Conservation (phyloP, 2,329 filamentous ascomycete species). For the Neonectria coccinea region DNA sequence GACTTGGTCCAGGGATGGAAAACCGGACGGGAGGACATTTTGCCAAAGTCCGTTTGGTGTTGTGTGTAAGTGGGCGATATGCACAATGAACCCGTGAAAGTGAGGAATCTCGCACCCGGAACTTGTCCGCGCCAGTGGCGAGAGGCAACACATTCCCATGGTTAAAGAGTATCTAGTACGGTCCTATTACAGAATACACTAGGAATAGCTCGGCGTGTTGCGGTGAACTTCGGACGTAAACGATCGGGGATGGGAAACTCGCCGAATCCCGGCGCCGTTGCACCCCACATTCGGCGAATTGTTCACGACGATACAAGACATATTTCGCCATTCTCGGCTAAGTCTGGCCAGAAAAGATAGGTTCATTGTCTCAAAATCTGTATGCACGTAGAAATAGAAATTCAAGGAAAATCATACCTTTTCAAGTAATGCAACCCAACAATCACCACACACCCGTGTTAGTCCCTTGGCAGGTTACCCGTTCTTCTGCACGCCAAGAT, state of each 20-base stretch:
- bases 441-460: too few species aligned
- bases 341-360: neutral
- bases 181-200: too few species aligned
- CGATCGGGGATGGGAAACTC: neutral
- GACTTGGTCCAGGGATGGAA: conserved; percentile 25
- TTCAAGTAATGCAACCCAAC: too few species aligned
- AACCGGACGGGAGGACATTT: conserved; percentile 8
- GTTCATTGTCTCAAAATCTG: too few species aligned
- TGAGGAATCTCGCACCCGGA: neutral
- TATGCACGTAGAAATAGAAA: too few species aligned
- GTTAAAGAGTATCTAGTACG: too few species aligned
- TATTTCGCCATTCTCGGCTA: neutral
- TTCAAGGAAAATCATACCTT: too few species aligned
- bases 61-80: neutral
- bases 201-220: neutral
- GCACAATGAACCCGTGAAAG: too few species aligned
- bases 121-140: neutral
- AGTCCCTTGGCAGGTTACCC: neutral
- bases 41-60: neutral
- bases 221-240: neutral
- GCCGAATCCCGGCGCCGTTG: neutral
- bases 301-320: neutral
- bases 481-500: neutral
- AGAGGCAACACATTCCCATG: too few species aligned
- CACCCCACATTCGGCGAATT: neutral